Percentiles rank a stretch among this genome's conserved stretches.
phyloP scores from a whole-genome alignment of 305 asterid species.

The Ajuga reptans region DNA sequence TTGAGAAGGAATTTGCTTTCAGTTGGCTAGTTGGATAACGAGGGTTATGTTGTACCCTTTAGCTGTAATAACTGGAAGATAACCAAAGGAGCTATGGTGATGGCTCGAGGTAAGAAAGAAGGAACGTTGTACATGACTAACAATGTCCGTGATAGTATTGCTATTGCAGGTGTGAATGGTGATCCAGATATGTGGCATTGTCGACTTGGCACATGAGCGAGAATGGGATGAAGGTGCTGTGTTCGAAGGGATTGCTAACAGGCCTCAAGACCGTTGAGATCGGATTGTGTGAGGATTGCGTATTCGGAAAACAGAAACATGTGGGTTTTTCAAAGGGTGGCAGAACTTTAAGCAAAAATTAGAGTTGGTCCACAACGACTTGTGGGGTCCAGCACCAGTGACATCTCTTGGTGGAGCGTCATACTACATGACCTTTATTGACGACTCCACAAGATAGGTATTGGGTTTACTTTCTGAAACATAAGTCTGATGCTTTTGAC shows the following conservation, averaged over 20 bases:
- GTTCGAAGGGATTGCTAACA: background rate
- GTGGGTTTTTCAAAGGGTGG: too few relatives aligned
- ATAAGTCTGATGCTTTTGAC: background rate
- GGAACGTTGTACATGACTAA: too few relatives aligned
- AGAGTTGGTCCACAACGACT: background rate
- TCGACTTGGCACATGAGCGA: background rate
- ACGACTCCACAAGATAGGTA: background rate
- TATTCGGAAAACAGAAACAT: background rate
- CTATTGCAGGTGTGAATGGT: background rate
- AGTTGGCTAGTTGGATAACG: background rate
- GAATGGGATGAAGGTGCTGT: background rate
- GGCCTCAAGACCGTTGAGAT: background rate
- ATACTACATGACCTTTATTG: too few relatives aligned
- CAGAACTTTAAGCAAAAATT: too few relatives aligned
- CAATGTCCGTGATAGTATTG: too few relatives aligned
- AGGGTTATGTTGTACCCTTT: background rate
- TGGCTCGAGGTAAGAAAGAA: too few relatives aligned
- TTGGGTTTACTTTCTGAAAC: background rate
- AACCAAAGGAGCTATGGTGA: too few relatives aligned
- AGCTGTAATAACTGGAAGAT: too few relatives aligned
- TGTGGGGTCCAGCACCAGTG: background rate
- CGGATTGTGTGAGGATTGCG: background rate
- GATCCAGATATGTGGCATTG: background rate
- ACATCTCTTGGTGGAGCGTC: too few relatives aligned
- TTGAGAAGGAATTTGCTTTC: too few relatives aligned